Evolutionary conservation across 768 basidiomycete species (phyloP).

Genomic region (Tylopilus balloui): DNA sequence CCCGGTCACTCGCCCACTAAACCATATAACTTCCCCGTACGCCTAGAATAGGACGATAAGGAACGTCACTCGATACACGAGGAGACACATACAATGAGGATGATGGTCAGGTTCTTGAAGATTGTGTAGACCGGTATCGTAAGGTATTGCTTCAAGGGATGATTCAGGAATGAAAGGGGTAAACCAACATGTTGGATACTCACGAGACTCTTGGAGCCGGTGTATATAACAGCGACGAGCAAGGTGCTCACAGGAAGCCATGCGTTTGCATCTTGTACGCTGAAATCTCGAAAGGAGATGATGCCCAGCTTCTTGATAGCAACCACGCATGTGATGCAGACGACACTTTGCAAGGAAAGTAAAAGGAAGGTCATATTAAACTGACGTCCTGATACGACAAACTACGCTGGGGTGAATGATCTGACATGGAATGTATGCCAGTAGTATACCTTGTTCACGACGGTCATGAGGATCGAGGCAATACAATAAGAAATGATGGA

Average conservation of each 20-base stretch:
- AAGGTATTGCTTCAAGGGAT: slow-evolving; percentile 74
- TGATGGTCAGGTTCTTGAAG: slow-evolving; percentile 99
- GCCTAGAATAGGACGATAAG: slow-evolving; percentile 47
- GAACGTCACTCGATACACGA: not conserved
- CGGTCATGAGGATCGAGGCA: slow-evolving; percentile 94
- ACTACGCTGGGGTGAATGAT: slow-evolving; percentile 43
- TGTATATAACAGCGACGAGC: slow-evolving; percentile 94
- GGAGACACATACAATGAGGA: slow-evolving; percentile 72
- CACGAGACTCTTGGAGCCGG: slow-evolving; percentile 94
- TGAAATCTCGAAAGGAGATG: slow-evolving; percentile 82
- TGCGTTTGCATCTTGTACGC: slow-evolving; percentile 74
- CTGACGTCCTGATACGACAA: slow-evolving; percentile 86
- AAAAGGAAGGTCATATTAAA: slow-evolving; percentile 98
- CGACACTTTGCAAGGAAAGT: slow-evolving; percentile 83
- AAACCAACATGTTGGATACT: slow-evolving; percentile 31
- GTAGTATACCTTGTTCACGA: slow-evolving; percentile 82
- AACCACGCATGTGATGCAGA: slow-evolving; percentile 78
- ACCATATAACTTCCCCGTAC: slow-evolving; percentile 97
- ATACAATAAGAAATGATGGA: slow-evolving; percentile 87
- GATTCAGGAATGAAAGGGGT: not conserved
- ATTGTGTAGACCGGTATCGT: slow-evolving; percentile 98
- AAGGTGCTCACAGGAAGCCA: slow-evolving; percentile 96
- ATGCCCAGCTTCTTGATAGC: slow-evolving; percentile 69
- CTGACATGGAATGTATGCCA: not conserved
- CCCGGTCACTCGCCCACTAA: slow-evolving; percentile 82